Evolutionary conservation across 2,329 filamentous ascomycete genomes (phyloP), one percentile per base, ranked within the genome.

Genomic region (Teratosphaeriaceae sp.): DNA sequence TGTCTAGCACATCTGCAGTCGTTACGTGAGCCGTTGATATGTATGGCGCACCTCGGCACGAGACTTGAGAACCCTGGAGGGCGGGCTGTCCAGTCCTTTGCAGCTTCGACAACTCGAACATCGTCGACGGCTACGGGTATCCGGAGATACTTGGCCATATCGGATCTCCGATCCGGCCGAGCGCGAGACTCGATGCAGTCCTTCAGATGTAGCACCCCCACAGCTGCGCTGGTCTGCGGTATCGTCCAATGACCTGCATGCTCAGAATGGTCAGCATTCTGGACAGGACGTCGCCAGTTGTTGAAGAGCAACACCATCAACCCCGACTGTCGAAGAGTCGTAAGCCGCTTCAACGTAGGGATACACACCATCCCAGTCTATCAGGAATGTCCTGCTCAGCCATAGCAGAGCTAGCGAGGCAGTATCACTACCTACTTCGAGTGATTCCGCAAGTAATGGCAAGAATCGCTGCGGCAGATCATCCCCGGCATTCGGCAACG

Each of bases 341-440:
- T n/a, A n/a, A n/a, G n/a, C n/a, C n/a, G n/a, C n/a, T n/a, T n/a
- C n/a, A n/a, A 39, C 23, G 22, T 12, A 27, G n/a, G 27, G 20
- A 19, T 15, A 21, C 15, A 23, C 16, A 18, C 30, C 23, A 27
- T 38, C 26, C 44, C 44, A 46, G 20, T 41, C 40, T 19, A 20
- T 20, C 1, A 43, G 29, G 18, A 46, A 43, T 9, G 26, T 30
- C 19, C n/a, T 35, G 15, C 27, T 39, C 15, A 43, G 40, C 20
- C 21, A 43, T 3, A 43, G 8, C 4, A 42, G 7, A 41, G 29
- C 27, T 18, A 16, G 2, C 27, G 20, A 7, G 13, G 16, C 5
- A n/a, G 18, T 20, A 11, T 18, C 12, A 16, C 11, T 26, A 27
- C 20, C 27, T 18, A 34, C 6, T n/a, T 19, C 31, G 15, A 34